Evolutionary conservation across 805 yeast genomes (phyloP).

Genomic region (Priceomyces carsonii): DNA sequence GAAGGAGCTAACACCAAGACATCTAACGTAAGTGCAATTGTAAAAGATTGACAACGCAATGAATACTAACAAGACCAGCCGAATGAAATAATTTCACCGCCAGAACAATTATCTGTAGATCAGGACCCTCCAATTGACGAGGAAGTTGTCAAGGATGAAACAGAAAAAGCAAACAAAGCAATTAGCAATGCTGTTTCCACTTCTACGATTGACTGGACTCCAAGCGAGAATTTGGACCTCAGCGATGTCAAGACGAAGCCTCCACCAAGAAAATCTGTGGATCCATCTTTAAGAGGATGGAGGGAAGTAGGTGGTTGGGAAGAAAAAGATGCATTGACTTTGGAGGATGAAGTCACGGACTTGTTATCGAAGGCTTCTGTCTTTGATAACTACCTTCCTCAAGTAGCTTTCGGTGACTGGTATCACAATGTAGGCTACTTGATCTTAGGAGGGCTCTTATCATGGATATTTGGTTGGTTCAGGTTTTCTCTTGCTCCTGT

Average conservation of each 20-base stretch:
- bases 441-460: slow-evolving; percentile 63
- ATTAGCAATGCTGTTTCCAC: slow-evolving; percentile 4
- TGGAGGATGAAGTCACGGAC: slow-evolving; percentile 74
- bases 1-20: no score
- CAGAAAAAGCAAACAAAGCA: slow-evolving; percentile 4
- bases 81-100: slow-evolving; percentile 33
- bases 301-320: slow-evolving; percentile 90
- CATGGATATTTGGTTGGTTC: slow-evolving; percentile 79
- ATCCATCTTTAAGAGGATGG: slow-evolving; percentile 86
- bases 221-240: slow-evolving; percentile 41
- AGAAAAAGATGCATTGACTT: slow-evolving; percentile 59
- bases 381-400: slow-evolving; percentile 75
- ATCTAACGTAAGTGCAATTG: no score
- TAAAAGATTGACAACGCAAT: not conserved
- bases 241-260: slow-evolving; percentile 35
- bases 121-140: slow-evolving; percentile 14
- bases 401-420: slow-evolving; percentile 90
- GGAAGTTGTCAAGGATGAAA: slow-evolving; percentile 10
- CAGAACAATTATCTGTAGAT: slow-evolving; percentile 25
- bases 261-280: slow-evolving; percentile 51
- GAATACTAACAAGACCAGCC: slow-evolving; percentile 27
- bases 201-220: slow-evolving; percentile 22
- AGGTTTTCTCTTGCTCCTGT: slow-evolving; percentile 79
- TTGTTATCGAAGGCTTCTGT: slow-evolving; percentile 68
- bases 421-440: slow-evolving; percentile 82